A percentile compares a stretch with the other conserved stretches of the same genome.
phyloP scores from a whole-genome alignment of 2,329 filamentous ascomycete genomes.

The Aureobasidium sp. region DNA sequence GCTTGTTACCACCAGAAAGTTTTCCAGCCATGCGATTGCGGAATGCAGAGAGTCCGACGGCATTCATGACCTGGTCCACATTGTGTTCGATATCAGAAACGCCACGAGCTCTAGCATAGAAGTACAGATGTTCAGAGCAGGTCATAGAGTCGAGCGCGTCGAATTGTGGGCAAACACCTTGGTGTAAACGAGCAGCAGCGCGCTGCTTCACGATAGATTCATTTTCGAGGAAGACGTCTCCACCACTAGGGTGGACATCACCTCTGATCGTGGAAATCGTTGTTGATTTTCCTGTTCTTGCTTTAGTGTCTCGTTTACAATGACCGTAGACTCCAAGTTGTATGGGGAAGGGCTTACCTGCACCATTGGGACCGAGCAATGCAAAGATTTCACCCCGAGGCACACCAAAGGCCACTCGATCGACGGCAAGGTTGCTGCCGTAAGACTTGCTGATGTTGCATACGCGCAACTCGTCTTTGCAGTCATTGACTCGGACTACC shows the following conservation, averaged over 20 bases:
- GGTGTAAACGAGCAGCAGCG: conserved; percentile 61
- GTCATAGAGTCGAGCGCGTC: conserved; percentile 85
- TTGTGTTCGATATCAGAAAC: conserved; percentile 69
- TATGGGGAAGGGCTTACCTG: conserved; percentile 25
- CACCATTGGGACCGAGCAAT: conserved; percentile 81
- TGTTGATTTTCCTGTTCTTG: conserved; percentile 63
- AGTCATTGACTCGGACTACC: conserved; percentile 51
- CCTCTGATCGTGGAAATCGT: conserved; percentile 75
- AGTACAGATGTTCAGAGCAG: conserved; percentile 73
- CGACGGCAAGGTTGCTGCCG: conserved; percentile 66
- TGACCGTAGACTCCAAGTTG: too few relatives aligned
- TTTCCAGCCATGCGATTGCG: conserved; percentile 65
- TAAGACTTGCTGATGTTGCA: conserved; percentile 75
- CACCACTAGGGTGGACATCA: conserved; percentile 71
- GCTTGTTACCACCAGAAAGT: conserved; percentile 83
- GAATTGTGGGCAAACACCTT: conserved; percentile 77
- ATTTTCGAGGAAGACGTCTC: conserved; percentile 73
- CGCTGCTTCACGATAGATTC: conserved; percentile 64
- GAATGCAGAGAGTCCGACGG: conserved; percentile 69
- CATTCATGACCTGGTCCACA: conserved; percentile 59
- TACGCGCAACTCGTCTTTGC: conserved; percentile 65
- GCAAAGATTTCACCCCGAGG: conserved; percentile 77
- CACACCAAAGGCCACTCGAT: conserved; percentile 79
- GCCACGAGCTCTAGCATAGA: conserved; percentile 80
- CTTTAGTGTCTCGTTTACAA: too few relatives aligned